Base-by-base conservation (phyloP, 805 yeast species). In the Ogataea philodendri region DNA sequence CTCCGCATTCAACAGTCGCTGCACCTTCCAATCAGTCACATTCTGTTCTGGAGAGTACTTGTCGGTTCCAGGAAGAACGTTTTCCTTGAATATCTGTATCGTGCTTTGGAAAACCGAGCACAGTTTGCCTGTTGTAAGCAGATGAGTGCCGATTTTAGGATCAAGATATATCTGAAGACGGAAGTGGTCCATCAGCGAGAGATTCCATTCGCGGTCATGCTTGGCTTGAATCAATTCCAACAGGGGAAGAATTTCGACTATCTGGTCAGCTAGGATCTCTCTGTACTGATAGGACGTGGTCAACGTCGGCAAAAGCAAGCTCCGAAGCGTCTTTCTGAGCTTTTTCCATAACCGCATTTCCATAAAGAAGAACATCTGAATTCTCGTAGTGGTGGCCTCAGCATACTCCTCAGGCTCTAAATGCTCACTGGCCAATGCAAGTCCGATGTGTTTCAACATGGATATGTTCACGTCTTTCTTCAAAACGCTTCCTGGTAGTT, bases 291-390 rank as follows among this genome's bases (percentile, higher is more conserved):
- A 43, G 27, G 77, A 75, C 0, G 79, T 66, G 2, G 84, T 65
- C 17, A 82, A 54, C 0, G 77, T 66, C 1, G 87, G 78, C 7
- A 81, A 62, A 3, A 82, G 44, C 1, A 76, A 52, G 17, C 67
- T 62, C 30, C 73, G 70, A 11, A 84, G 36, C 6, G 55, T 54
- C 27, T 64, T 67, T 51, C 93, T 68, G 6, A 72, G 49, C 4
- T 49, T 45, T 39, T 79, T 78, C 61, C 78, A 66, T 21, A 71
- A 70, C 45, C 93, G 65, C 23, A 74, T 66, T 42, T 83, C 84
- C 39, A 81, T 72, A 40, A 66, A 69, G 22, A 81, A 57, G 15
- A 84, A 48, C 46, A 64, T 67, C 52, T 82, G 88, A 9, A 83
- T 51, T 47, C 85, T 66, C 10, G 84, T 67, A 6, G 49, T 34